phyloP scores from a whole-genome alignment of 495 filamentous ascomycete species.

The Neurospora sp. region DNA sequence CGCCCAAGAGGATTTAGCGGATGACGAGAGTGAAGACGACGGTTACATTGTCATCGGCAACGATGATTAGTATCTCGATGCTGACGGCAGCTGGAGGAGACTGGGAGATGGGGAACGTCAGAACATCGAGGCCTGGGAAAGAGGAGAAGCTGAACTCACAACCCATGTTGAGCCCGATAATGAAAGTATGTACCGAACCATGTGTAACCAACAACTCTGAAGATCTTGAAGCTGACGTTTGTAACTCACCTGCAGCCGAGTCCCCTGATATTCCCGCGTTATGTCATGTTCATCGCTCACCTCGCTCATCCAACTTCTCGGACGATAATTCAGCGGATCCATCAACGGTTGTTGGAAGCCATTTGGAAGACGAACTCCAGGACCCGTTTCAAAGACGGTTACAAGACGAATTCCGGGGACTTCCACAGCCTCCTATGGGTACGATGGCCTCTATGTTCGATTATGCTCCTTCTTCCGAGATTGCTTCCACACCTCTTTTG shows the following conservation, averaged over 20 bases:
- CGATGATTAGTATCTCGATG: background rate
- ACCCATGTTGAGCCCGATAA: background rate
- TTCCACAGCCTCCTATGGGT: background rate
- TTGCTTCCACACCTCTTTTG: no score
- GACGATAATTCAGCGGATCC: background rate
- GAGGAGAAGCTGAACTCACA: background rate
- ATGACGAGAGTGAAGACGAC: background rate
- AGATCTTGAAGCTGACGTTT: background rate
- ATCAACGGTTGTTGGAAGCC: background rate
- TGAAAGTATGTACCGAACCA: background rate
- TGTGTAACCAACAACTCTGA: background rate
- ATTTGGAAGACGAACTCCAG: background rate
- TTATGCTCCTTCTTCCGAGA: background rate
- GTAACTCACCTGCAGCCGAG: background rate
- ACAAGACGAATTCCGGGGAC: background rate
- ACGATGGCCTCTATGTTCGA: background rate
- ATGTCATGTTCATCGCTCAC: background rate
- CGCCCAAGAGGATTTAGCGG: background rate
- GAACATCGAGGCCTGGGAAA: background rate
- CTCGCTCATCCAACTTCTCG: background rate
- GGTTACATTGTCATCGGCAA: background rate
- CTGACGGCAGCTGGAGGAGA: background rate
- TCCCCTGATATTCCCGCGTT: background rate
- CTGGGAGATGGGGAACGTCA: background rate
- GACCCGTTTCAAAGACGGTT: background rate